These are phyloP conservation scores for Populus simonii DNA, from an alignment of 345 rosid species.

Conservation along the genomic window DNA sequence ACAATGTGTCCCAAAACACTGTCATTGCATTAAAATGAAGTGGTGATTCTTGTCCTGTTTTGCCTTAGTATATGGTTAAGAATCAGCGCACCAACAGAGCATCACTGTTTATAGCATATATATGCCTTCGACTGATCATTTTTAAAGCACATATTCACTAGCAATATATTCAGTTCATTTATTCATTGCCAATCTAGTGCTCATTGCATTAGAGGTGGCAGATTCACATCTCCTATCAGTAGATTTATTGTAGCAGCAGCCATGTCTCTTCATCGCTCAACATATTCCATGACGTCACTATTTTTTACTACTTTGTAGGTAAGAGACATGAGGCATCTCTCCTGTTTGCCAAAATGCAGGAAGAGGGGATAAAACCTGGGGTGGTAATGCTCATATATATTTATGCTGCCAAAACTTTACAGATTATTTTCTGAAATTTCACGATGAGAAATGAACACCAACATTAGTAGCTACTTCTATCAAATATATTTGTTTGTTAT, in stretches of 20 bases:
- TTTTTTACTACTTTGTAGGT: slow-evolving; percentile 41
- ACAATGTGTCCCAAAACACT: neutral
- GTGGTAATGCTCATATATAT: slow-evolving; percentile 36
- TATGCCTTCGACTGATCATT: neutral
- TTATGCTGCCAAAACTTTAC: neutral
- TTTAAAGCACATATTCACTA: too few relatives aligned
- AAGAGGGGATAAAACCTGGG: slow-evolving; percentile 73
- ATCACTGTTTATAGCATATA: neutral
- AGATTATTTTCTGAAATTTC: neutral
- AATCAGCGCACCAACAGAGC: neutral
- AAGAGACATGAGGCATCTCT: slow-evolving; percentile 52
- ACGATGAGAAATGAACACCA: slow-evolving; percentile 1
- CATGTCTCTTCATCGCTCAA: neutral
- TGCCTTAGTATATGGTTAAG: neutral
- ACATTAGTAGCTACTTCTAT: neutral
- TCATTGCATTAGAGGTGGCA: neutral
- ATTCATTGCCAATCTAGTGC: too few relatives aligned
- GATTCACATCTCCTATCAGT: neutral
- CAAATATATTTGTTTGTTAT: neutral
- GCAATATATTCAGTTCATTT: too few relatives aligned
- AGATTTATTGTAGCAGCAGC: neutral
- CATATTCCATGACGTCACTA: neutral
- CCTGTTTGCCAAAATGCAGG: slow-evolving; percentile 60
- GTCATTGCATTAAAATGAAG: neutral
- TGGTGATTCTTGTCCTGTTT: neutral